Conservation (phyloP, 129 eudicot genomes). For the Artemisia annua region DNA sequence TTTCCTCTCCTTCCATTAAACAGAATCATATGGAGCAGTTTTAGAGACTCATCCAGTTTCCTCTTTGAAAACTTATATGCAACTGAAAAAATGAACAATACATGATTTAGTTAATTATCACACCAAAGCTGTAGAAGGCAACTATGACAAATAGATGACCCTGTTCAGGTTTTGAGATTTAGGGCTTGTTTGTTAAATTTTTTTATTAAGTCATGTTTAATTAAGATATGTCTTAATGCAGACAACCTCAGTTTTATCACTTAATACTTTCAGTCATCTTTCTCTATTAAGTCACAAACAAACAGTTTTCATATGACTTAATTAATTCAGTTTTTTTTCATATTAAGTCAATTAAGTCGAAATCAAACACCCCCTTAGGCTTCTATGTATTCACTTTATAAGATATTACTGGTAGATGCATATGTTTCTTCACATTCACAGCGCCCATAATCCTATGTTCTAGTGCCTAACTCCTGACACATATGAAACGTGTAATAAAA, state of each 20-base stretch:
- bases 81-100: constrained; percentile 52
- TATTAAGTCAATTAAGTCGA: no score
- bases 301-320: no score
- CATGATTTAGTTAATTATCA: constrained; percentile 17
- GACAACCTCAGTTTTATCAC: no score
- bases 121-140: constrained; percentile 7
- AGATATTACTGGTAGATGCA: not conserved
- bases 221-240: no score
- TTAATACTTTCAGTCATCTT: no score
- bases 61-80: constrained; percentile 79
- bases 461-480: constrained; percentile 5
- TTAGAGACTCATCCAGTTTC: constrained; percentile 76
- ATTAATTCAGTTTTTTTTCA: no score
- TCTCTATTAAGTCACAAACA: no score
- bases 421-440: not conserved
- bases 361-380: no score
- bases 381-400: constrained; percentile 1
- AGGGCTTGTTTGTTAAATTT: no score
- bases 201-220: no score
- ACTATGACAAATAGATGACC: not conserved
- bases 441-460: not conserved
- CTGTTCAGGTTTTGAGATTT: not conserved
- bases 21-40: constrained; percentile 75
- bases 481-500: not conserved
- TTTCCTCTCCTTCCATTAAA: constrained; percentile 88